phyloP scores from a whole-genome alignment of 208 protist genomes.

The Trypanosoma mega region DNA sequence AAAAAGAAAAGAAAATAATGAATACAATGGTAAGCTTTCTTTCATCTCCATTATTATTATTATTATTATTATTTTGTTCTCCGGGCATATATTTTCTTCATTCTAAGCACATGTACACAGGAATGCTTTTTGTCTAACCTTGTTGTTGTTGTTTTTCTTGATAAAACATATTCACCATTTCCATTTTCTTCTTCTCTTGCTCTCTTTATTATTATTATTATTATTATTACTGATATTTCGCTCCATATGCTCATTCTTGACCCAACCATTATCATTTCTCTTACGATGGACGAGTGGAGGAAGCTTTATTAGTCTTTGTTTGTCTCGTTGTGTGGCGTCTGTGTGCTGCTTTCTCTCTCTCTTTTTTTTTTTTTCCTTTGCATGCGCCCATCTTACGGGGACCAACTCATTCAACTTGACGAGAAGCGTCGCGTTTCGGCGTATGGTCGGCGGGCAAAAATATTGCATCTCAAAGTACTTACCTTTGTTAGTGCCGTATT shows the following conservation, averaged over 20 bases:
- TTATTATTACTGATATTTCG: background rate
- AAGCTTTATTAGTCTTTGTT: no score
- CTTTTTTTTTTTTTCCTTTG: no score
- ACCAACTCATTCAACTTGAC: conserved; percentile 37
- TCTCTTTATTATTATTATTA: conserved; percentile 14
- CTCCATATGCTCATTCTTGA: background rate
- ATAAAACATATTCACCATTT: background rate
- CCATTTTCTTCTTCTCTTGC: background rate
- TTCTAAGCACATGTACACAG: background rate
- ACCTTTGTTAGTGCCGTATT: conserved; percentile 12
- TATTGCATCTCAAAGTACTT: conserved; percentile 27
- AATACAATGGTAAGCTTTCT: no score
- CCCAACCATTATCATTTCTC: no score
- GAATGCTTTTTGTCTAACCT: no score
- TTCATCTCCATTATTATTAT: no score
- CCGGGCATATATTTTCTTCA: background rate
- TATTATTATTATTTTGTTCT: no score
- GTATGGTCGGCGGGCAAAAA: conserved; percentile 26
- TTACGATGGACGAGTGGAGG: no score
- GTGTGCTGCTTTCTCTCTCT: no score
- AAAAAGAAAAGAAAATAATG: no score
- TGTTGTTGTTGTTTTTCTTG: no score
- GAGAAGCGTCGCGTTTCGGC: conserved; percentile 17
- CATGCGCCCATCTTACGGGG: conserved; percentile 36
- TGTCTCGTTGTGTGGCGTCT: no score